A percentile compares a stretch with the other conserved stretches of the same genome.
Conservation (phyloP, 2,329 filamentous ascomycete genomes). For the Colletotrichum tanaceti region DNA sequence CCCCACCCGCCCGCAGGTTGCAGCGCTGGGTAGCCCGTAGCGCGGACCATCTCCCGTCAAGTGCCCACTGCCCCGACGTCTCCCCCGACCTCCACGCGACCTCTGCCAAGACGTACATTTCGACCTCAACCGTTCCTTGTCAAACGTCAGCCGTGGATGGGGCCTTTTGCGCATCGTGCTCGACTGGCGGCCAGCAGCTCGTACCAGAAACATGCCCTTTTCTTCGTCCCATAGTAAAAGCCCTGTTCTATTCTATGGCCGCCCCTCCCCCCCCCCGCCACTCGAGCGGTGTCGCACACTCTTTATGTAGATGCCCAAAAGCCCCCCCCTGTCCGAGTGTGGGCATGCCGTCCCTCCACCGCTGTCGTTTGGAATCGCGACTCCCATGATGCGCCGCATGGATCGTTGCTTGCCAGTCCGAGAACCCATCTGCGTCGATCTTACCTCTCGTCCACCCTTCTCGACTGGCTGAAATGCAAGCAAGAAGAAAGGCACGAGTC, state of each 20-base stretch:
- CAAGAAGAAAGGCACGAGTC: constrained; percentile 16
- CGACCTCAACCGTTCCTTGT: constrained; percentile 29
- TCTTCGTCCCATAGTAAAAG: constrained; percentile 36
- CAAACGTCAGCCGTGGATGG: constrained; percentile 31
- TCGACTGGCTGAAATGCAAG: background rate
- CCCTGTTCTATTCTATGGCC: constrained; percentile 33
- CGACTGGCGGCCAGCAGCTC: constrained; percentile 34
- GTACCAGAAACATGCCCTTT: constrained; percentile 35
- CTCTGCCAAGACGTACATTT: constrained; percentile 28
- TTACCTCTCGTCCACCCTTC: constrained; percentile 3
- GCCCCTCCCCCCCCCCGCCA: constrained; percentile 30
- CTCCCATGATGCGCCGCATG: constrained; percentile 36
- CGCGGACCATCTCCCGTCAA: constrained; percentile 37
- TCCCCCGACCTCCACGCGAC: background rate
- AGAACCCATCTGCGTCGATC: constrained; percentile 35
- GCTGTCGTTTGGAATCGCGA: constrained; percentile 37
- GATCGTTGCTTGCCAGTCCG: constrained; percentile 36
- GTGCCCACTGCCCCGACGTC: constrained; percentile 17
- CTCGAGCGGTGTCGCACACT: constrained; percentile 26
- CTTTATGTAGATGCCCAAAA: constrained; percentile 34
- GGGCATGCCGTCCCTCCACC: constrained; percentile 33
- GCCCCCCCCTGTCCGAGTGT: constrained; percentile 39
- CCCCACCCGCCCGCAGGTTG: constrained; percentile 11
- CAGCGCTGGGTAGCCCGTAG: constrained; percentile 11
- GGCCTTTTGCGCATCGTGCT: constrained; percentile 24